Evolutionary conservation across 345 rosid genomes (phyloP).

Genomic region (Corchorus capsularis): DNA sequence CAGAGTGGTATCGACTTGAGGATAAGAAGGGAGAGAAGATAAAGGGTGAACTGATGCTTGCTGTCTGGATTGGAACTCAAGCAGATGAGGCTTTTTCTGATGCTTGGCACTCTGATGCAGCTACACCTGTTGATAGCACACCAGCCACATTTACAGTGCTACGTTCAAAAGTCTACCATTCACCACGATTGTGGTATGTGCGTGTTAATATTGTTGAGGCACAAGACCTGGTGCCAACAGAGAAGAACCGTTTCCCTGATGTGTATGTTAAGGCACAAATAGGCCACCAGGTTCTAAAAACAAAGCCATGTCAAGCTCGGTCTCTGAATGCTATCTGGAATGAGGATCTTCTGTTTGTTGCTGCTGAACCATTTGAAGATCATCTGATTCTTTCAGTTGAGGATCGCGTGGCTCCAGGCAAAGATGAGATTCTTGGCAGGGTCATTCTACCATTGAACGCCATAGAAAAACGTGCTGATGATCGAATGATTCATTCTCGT

Average conservation of each 20-base stretch:
- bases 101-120: slow-evolving; percentile 99
- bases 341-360: slow-evolving; percentile 92
- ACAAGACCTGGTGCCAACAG: slow-evolving; percentile 80
- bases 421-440: slow-evolving; percentile 86
- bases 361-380: slow-evolving; percentile 93
- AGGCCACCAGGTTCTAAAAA: slow-evolving; percentile 79
- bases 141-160: slow-evolving; percentile 55
- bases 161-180: slow-evolving; percentile 93
- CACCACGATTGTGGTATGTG: slow-evolving; percentile 92
- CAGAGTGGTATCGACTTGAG: slow-evolving; percentile 93
- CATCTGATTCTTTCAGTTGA: slow-evolving; percentile 76
- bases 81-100: slow-evolving; percentile 98
- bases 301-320: slow-evolving; percentile 73
- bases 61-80: slow-evolving; percentile 99
- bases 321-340: slow-evolving; percentile 88
- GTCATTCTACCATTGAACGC: slow-evolving; percentile 59
- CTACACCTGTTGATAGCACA: slow-evolving; percentile 64
- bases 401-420: slow-evolving; percentile 80
- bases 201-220: slow-evolving; percentile 91
- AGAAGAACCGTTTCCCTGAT: slow-evolving; percentile 78
- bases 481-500: slow-evolving; percentile 64
- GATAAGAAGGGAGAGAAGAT: slow-evolving; percentile 80
- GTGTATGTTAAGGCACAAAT: slow-evolving; percentile 80
- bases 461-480: slow-evolving; percentile 83
- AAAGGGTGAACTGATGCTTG: slow-evolving; percentile 93